Base-by-base conservation (phyloP, 176 grass and related monocot species). In the Dendrocalamus sinicus region DNA sequence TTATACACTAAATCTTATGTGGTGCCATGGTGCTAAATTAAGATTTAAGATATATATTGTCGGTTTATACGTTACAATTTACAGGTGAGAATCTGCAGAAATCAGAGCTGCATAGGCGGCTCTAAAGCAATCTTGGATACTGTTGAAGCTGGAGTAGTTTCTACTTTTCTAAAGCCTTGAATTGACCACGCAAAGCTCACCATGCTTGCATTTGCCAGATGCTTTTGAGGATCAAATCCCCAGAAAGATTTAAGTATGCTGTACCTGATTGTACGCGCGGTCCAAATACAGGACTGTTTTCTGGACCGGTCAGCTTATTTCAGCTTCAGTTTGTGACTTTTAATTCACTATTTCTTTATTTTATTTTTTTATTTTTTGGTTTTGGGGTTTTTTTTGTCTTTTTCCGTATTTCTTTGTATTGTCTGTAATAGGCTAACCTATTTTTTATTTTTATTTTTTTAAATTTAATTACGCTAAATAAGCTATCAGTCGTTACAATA, bases 91-190 rank as follows among this genome's bases (percentile, higher is more conserved):
- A 37, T 66, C 32, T 76, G 44, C 82, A 83, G 41, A 72, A 44
- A 8, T 3, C 30, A 15, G 4, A 48, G 44, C 10, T 81, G 78
- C 15, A 7, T 50, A 37, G 54, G 70, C 12, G 2, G 43, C 16
- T 74, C 6, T 4, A n/a, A 57, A 44, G 24, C 40, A 13, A 10
- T 78, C 13, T 10, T 60, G 19, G 39, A 46, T 70, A 57, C 9
- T 35, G 12, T 35, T 78, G 51, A 78, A 85, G 72, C 83, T 67
- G 19, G 22, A 57, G 37, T 16, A 74, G 55, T 83, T 73, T 62
- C n/a, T 20, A 6, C 16, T 2, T 45, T 43, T 20, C 35, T 16
- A 8, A 43, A 57, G 15, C 6, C 26, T 77, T 77, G 52, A 48
- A 12, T 11, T 12, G 63, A 59, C 63, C 50, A 43, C 30, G 22